Conservation (phyloP, 257 asterid genomes). For the Penstemon eatonii region DNA sequence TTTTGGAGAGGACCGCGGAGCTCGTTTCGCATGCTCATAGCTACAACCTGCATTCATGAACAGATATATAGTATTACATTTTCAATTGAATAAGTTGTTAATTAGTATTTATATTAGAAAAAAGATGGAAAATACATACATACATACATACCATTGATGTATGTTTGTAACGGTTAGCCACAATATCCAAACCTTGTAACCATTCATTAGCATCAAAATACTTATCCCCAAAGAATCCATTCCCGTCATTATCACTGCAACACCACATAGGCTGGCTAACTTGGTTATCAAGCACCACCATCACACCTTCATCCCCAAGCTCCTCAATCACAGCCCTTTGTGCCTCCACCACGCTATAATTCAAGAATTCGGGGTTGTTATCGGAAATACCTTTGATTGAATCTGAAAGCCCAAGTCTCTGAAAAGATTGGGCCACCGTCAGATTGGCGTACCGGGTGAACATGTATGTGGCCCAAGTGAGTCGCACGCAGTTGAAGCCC, state of each 20-base stretch:
- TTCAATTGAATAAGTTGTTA: too few relatives aligned
- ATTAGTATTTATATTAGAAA: too few relatives aligned
- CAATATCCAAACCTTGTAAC: constrained; percentile 48
- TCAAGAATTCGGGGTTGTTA: constrained; percentile 38
- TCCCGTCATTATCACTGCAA: constrained; percentile 52
- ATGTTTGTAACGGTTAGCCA: constrained; percentile 42
- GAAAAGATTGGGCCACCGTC: constrained; percentile 34
- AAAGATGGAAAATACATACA: too few relatives aligned
- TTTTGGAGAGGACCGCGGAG: constrained; percentile 54
- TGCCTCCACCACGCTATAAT: constrained; percentile 46
- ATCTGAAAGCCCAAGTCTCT: constrained; percentile 31
- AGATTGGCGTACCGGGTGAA: constrained; percentile 36
- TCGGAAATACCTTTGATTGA: constrained; percentile 30
- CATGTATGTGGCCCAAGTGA: constrained; percentile 64
- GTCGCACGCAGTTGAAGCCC: constrained; percentile 68
- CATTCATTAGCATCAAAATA: constrained; percentile 58
- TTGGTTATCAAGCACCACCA: constrained; percentile 68
- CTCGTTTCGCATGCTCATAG: constrained; percentile 59
- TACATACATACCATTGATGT: constrained; percentile 34
- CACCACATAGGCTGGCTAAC: constrained; percentile 73
- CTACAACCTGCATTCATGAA: constrained; percentile 55
- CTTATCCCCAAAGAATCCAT: constrained; percentile 64
- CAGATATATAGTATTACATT: too few relatives aligned
- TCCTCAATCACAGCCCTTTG: constrained; percentile 51
- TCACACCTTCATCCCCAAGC: constrained; percentile 36